These are phyloP conservation scores for Novakomyces olei DNA, from an alignment of 805 yeast genomes.

Conservation along the genomic window DNA sequence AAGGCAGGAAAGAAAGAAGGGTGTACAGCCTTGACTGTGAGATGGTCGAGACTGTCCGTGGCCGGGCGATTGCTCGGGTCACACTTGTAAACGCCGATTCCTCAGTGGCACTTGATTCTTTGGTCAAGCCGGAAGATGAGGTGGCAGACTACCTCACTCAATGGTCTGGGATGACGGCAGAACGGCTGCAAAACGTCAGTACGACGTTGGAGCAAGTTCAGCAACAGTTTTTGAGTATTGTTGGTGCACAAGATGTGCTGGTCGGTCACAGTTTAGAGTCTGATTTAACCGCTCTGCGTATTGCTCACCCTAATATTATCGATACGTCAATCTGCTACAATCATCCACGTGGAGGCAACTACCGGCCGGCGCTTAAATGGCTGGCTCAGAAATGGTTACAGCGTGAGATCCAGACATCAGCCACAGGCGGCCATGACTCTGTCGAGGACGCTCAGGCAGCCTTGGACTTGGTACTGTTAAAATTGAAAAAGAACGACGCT, in stretches of 20 bases:
- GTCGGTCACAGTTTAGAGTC: conserved; percentile 82
- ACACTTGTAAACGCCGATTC: conserved; percentile 34
- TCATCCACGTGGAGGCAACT: conserved; percentile 67
- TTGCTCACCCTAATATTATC: conserved; percentile 51
- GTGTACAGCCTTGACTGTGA: conserved; percentile 80
- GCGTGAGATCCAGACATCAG: conserved; percentile 36
- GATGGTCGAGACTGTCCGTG: conserved; percentile 49
- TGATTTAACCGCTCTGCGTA: conserved; percentile 47
- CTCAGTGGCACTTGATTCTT: conserved; percentile 37
- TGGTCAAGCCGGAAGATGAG: conserved; percentile 54
- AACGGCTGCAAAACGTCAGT: conserved; percentile 35
- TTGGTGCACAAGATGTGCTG: conserved; percentile 38
- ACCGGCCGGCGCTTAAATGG: conserved; percentile 54
- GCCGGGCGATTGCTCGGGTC: conserved; percentile 52
- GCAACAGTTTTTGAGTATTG: conserved; percentile 23
- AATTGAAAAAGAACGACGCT: conserved; percentile 43
- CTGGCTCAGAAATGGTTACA: conserved; percentile 36
- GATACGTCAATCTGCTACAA: conserved; percentile 60
- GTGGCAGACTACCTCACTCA: conserved; percentile 63
- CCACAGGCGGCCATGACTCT: conserved; percentile 61
- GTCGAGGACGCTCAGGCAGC: conserved; percentile 69
- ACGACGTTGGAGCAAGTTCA: conserved; percentile 52
- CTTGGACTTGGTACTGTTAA: conserved; percentile 49
- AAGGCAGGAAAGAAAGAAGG: conserved; percentile 5
- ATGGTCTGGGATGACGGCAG: conserved; percentile 73